Conservation (phyloP, 2,329 filamentous ascomycete species). For the Phyllosticta capitalensis region DNA sequence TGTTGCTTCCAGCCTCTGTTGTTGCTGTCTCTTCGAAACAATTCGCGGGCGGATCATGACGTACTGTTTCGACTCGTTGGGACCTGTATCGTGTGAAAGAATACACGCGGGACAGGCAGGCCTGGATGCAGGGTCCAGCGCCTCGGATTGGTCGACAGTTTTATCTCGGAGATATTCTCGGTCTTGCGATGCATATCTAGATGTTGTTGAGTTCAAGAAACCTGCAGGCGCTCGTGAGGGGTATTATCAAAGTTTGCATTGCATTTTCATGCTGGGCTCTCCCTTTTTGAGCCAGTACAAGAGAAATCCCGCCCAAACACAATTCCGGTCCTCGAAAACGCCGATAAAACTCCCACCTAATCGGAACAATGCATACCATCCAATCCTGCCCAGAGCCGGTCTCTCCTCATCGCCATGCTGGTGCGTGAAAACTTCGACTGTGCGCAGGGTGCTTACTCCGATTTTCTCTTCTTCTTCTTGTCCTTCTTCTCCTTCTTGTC, state of each 20-base stretch:
- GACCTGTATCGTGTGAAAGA: not conserved
- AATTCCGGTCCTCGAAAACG: slow-evolving; percentile 10
- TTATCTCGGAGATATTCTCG: not conserved
- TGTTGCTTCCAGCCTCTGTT: not conserved
- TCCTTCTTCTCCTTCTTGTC: slow-evolving; percentile 10
- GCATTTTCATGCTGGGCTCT: slow-evolving; percentile 1
- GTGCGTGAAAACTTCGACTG: not conserved
- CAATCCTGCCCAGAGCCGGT: not conserved
- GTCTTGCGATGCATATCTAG: not conserved
- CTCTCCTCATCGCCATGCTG: not conserved
- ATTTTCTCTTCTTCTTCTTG: slow-evolving; percentile 12
- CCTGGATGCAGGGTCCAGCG: not conserved
- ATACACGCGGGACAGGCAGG: not conserved
- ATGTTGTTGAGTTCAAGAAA: not conserved
- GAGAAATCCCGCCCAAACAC: slow-evolving; percentile 1
- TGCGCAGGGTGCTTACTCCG: slow-evolving; percentile 2
- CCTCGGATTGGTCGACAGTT: not conserved
- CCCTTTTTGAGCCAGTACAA: slow-evolving; percentile 3
- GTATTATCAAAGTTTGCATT: slow-evolving; percentile 7
- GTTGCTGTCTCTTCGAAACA: not conserved
- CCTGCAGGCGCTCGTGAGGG: not conserved
- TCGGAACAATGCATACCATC: slow-evolving; percentile 10
- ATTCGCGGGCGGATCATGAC: not conserved
- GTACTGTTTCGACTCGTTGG: not conserved
- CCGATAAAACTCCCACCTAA: slow-evolving; percentile 9